Evolutionary conservation across 208 protist genomes (phyloP).

Genomic region (Crithidia fasciculata): DNA sequence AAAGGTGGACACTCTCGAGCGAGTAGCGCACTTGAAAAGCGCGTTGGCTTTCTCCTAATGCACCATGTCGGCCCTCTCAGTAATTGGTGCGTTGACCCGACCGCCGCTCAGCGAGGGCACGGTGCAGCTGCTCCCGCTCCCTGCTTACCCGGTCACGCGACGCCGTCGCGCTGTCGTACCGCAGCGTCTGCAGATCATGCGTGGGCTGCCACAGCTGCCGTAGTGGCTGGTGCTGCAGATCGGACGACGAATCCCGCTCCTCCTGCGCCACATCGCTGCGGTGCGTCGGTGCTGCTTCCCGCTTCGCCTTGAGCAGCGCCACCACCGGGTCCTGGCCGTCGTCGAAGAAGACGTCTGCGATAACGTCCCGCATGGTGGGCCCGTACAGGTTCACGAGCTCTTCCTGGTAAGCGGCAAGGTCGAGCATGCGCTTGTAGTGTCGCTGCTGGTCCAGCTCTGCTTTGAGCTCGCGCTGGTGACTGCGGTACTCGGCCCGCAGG

Average conservation of each 20-base stretch:
- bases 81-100: constrained; percentile 8
- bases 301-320: constrained; percentile 12
- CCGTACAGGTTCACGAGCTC: constrained; percentile 67
- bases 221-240: too few relatives aligned
- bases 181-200: background rate
- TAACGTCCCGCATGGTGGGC: constrained; percentile 48
- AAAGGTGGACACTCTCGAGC: too few relatives aligned
- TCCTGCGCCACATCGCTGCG: too few relatives aligned
- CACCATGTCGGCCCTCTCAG: background rate
- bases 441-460: constrained; percentile 56
- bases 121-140: constrained; percentile 28
- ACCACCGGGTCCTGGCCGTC: constrained; percentile 37
- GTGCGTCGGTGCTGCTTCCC: background rate
- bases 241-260: too few relatives aligned
- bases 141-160: background rate
- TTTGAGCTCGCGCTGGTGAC: constrained; percentile 30
- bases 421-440: constrained; percentile 39
- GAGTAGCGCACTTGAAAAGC: too few relatives aligned
- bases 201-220: background rate
- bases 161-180: background rate
- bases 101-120: constrained; percentile 32
- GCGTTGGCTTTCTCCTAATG: too few relatives aligned
- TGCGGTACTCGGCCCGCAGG: constrained; percentile 33
- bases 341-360: constrained; percentile 51
- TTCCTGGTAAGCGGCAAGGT: constrained; percentile 51